These are phyloP conservation scores for Durio zibethinus DNA, from an alignment of 345 rosid genomes.

Conservation along the genomic window DNA sequence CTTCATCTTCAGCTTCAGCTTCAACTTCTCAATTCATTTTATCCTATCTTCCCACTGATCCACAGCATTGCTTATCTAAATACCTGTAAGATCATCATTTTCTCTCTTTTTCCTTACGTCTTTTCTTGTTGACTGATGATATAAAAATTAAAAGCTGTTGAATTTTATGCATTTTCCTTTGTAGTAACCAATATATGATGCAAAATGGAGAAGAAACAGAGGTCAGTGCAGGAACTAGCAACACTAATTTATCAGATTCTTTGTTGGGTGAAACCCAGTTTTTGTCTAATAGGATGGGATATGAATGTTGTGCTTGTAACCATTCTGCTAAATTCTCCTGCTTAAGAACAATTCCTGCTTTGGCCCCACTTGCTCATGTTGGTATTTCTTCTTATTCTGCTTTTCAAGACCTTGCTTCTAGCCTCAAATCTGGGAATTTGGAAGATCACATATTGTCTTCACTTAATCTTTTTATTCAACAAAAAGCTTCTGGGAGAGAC, in stretches of 20 bases:
- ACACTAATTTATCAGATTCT: slow-evolving; percentile 6
- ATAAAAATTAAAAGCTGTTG: neutral
- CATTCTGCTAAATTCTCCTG: slow-evolving; percentile 48
- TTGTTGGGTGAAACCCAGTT: slow-evolving; percentile 21
- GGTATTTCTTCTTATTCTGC: slow-evolving; percentile 37
- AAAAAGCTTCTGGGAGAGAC: slow-evolving; percentile 69
- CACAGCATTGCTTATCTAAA: slow-evolving; percentile 47
- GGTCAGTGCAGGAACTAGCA: slow-evolving; percentile 10
- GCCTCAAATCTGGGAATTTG: slow-evolving; percentile 46
- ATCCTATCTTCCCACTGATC: slow-evolving; percentile 41
- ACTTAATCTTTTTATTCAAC: slow-evolving; percentile 52
- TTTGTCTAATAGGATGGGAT: slow-evolving; percentile 19
- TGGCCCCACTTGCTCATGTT: slow-evolving; percentile 60
- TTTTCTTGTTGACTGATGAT: neutral
- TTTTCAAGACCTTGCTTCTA: slow-evolving; percentile 52
- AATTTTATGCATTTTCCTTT: slow-evolving; percentile 1
- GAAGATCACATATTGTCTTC: slow-evolving; percentile 70
- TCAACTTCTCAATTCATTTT: slow-evolving; percentile 51
- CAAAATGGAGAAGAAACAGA: slow-evolving; percentile 27
- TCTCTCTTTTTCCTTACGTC: too few relatives aligned
- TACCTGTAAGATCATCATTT: slow-evolving; percentile 46
- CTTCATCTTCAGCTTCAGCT: slow-evolving; percentile 24
- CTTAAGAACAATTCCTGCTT: slow-evolving; percentile 41
- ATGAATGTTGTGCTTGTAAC: slow-evolving; percentile 31
- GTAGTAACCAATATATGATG: slow-evolving; percentile 43